Percentiles rank a stretch among this genome's conserved stretches.
phyloP scores from a whole-genome alignment of 2,329 filamentous ascomycete genomes.

The Calonectria pseudoreteaudii region DNA sequence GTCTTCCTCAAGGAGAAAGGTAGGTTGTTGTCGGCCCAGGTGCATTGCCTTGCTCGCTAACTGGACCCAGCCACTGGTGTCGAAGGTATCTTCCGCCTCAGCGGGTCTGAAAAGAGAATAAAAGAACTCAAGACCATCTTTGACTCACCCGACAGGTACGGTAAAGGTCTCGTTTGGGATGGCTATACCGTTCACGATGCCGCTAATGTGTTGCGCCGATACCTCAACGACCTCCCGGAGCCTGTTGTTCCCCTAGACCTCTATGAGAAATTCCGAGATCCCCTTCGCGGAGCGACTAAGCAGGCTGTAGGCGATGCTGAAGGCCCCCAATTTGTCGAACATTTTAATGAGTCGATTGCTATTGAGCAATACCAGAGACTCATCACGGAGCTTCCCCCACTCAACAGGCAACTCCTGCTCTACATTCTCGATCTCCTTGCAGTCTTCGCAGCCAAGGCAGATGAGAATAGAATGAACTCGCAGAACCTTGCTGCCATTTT shows the following conservation, averaged over 20 bases:
- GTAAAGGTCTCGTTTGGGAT: constrained; percentile 96
- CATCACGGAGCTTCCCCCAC: constrained; percentile 90
- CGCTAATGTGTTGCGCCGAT: constrained; percentile 93
- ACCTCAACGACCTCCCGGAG: constrained; percentile 95
- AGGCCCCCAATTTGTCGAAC: constrained; percentile 76
- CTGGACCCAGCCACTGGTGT: constrained; percentile 81
- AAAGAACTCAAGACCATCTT: constrained; percentile 94
- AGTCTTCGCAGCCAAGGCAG: constrained; percentile 96
- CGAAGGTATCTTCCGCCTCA: constrained; percentile 96
- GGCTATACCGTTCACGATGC: constrained; percentile 99
- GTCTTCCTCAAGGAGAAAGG: constrained; percentile 98
- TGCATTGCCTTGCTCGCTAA: neutral
- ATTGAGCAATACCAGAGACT: constrained; percentile 88
- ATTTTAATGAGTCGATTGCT: constrained; percentile 72
- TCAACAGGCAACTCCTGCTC: constrained; percentile 92
- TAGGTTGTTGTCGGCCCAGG: constrained; percentile 55
- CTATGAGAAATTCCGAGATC: constrained; percentile 91
- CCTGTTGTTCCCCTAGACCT: constrained; percentile 95
- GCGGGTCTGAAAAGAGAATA: constrained; percentile 96
- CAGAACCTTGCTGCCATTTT: constrained; percentile 97
- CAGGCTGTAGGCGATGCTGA: constrained; percentile 79
- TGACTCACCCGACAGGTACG: constrained; percentile 94
- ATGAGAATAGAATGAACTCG: constrained; percentile 96
- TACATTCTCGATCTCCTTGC: constrained; percentile 97
- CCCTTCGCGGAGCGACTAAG: constrained; percentile 77